Percentiles rank a stretch among this genome's conserved stretches.
Conservation (phyloP, 306 rosid species). For the Trifolium repens region DNA sequence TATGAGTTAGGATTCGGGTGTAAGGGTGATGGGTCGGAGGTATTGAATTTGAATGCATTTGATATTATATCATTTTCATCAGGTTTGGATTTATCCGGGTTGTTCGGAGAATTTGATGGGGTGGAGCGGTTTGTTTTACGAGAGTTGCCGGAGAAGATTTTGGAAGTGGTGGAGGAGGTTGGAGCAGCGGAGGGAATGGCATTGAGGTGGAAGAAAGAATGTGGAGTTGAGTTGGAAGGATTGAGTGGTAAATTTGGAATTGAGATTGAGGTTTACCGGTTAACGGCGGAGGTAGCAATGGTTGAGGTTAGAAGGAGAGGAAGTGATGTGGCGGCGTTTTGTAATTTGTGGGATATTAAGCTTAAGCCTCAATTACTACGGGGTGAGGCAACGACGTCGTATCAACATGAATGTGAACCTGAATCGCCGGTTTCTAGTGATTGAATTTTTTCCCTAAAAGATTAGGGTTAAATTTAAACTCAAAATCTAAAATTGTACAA, state of each 20-base stretch:
- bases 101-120: conserved; percentile 19
- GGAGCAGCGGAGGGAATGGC: conserved; percentile 42
- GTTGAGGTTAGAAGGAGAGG: conserved; percentile 42
- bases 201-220: conserved; percentile 50
- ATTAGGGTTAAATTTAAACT: not conserved
- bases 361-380: conserved; percentile 42
- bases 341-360: conserved; percentile 40
- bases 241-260: conserved; percentile 39
- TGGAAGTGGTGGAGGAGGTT: conserved; percentile 41
- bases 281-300: conserved; percentile 43
- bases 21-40: conserved; percentile 19
- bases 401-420: not conserved
- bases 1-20: not conserved
- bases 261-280: conserved; percentile 45
- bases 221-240: conserved; percentile 50
- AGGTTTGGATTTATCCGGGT: conserved; percentile 50
- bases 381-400: conserved; percentile 39
- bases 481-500: conserved; percentile 8
- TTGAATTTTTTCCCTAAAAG: not conserved
- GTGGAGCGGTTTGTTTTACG: conserved; percentile 38
- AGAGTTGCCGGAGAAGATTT: conserved; percentile 37
- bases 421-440: conserved; percentile 18
- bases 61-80: conserved; percentile 48
- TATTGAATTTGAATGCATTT: conserved; percentile 48
- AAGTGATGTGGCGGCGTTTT: not conserved